Conservation (phyloP, 2,329 filamentous ascomycete species). For the Colletotrichum endophyticum region DNA sequence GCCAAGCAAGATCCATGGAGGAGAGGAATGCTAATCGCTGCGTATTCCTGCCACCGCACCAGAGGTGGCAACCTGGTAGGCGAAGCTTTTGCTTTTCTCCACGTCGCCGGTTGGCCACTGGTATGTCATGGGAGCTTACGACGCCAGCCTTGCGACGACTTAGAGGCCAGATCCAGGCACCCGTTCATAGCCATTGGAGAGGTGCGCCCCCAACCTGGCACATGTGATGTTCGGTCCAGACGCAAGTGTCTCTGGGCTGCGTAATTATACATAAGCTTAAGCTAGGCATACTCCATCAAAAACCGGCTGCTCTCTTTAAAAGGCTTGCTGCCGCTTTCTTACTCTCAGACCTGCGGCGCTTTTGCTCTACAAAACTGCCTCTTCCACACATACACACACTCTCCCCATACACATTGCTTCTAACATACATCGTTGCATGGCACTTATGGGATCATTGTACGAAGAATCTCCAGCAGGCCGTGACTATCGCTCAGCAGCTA, state of each 20-base stretch:
- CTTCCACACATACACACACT: neutral
- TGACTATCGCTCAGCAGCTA: slow-evolving; percentile 9
- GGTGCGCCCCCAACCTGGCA: neutral
- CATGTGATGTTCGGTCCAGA: slow-evolving; percentile 18
- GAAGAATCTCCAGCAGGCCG: slow-evolving; percentile 8
- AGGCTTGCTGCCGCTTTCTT: neutral
- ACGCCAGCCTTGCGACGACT: slow-evolving; percentile 20
- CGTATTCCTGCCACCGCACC: neutral
- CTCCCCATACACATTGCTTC: neutral
- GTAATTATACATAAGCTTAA: slow-evolving; percentile 18
- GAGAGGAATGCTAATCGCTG: neutral
- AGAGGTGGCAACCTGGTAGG: slow-evolving; percentile 3
- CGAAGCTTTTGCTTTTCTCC: slow-evolving; percentile 11
- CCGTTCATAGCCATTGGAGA: neutral
- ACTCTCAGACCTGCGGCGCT: neutral
- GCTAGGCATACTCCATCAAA: neutral
- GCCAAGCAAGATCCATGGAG: slow-evolving; percentile 7
- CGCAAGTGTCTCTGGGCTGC: neutral
- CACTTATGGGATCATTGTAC: slow-evolving; percentile 20
- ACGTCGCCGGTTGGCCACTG: neutral
- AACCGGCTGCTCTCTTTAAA: neutral
- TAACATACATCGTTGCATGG: neutral
- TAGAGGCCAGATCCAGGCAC: slow-evolving; percentile 17
- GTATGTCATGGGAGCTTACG: slow-evolving; percentile 14
- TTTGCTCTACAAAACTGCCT: neutral